Conservation (phyloP, 2,329 filamentous ascomycete species). For the Sporothrix humicola region DNA sequence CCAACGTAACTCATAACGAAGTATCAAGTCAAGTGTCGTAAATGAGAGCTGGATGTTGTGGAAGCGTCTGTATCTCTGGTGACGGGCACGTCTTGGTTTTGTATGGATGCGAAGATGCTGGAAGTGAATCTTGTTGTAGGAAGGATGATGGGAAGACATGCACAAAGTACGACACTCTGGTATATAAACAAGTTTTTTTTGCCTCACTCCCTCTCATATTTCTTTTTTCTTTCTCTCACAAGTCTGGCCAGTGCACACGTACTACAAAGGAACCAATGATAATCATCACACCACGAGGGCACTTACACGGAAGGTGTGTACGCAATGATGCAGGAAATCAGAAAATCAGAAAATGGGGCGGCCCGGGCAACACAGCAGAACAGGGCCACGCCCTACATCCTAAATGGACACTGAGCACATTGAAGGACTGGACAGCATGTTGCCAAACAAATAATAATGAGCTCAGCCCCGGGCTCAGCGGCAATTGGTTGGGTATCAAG, state of each 20-base stretch:
- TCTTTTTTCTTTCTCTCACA: too few relatives aligned
- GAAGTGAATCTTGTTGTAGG: not conserved
- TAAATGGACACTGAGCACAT: not conserved
- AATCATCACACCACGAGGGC: not conserved
- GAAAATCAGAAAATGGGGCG: not conserved
- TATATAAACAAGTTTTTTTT: constrained; percentile 17
- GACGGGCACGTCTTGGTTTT: constrained; percentile 1
- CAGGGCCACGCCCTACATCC: constrained; percentile 13
- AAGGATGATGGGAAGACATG: not conserved
- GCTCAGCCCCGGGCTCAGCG: not conserved
- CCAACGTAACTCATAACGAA: not conserved
- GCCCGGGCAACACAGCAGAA: not conserved
- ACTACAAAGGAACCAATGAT: not conserved
- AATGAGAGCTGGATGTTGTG: not conserved
- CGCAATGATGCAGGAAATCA: not conserved
- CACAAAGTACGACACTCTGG: not conserved
- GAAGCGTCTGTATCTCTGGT: too few relatives aligned
- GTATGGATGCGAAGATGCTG: not conserved
- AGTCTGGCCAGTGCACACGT: not conserved
- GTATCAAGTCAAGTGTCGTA: not conserved
- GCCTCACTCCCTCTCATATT: too few relatives aligned
- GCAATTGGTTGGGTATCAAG: constrained; percentile 28
- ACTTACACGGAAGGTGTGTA: not conserved
- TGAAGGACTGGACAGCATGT: constrained; percentile 7
- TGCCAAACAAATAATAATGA: not conserved